These are phyloP conservation scores for Bruguiera parviflora DNA, from an alignment of 345 rosid genomes.

Conservation along the genomic window DNA sequence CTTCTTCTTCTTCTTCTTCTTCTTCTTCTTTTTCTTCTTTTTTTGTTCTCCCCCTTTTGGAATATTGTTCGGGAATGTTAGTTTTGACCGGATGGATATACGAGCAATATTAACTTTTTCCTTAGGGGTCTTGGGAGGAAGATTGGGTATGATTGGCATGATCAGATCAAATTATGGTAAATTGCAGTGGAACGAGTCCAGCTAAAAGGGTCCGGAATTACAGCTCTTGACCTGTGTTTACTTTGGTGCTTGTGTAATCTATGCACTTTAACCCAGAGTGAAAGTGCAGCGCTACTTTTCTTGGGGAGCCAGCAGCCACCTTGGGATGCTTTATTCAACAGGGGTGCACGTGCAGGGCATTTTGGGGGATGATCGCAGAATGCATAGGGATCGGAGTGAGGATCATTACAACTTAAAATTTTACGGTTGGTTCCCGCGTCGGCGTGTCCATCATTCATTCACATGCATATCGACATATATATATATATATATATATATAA, in stretches of 20 bases:
- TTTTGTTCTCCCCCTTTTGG: background rate
- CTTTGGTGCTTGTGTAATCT: background rate
- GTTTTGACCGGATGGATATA: no score
- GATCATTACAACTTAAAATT: conserved; percentile 3
- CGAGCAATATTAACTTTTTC: no score
- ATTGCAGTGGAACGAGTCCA: background rate
- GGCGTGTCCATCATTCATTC: background rate
- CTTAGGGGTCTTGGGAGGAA: no score
- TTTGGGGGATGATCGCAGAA: conserved; percentile 19
- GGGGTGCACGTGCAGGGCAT: conserved; percentile 28
- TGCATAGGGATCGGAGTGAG: conserved; percentile 24
- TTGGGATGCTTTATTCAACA: conserved; percentile 7
- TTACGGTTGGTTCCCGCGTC: conserved; percentile 10
- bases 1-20: background rate
- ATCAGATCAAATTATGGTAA: background rate
- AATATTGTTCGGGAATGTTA: background rate
- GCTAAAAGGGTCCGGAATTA: background rate
- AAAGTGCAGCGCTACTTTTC: conserved; percentile 19
- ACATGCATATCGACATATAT: no score
- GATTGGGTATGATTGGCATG: background rate
- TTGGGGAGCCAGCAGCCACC: conserved; percentile 9
- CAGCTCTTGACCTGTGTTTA: background rate
- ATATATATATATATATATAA: no score
- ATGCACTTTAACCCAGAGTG: conserved; percentile 24
- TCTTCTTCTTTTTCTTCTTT: no score